Percentiles rank a stretch among this genome's conserved stretches.
Evolutionary conservation across 257 asterid genomes (phyloP).

Genomic region (Fraxinus quadrangulata): DNA sequence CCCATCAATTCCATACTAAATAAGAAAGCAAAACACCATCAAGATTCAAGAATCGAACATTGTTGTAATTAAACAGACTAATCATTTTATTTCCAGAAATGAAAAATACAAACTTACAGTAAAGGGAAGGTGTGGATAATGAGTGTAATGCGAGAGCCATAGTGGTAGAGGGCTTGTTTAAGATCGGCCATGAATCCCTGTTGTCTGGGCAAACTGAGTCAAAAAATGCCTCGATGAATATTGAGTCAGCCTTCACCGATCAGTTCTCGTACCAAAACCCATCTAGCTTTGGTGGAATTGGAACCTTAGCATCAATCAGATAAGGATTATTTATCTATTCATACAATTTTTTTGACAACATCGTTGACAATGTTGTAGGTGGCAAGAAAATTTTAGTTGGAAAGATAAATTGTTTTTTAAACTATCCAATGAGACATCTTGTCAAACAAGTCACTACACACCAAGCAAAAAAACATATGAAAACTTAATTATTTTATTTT

Average conservation of each 20-base stretch:
- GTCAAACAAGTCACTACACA: no score
- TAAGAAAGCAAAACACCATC: not conserved
- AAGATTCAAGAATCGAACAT: not conserved
- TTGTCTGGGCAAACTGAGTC: constrained; percentile 96
- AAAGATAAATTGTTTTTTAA: no score
- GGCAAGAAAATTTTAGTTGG: no score
- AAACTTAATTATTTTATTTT: no score
- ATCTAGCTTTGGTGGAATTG: constrained; percentile 48
- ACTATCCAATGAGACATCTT: no score
- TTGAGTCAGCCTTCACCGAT: constrained; percentile 26
- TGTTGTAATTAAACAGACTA: not conserved
- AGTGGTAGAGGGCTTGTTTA: constrained; percentile 46
- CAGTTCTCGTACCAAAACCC: constrained; percentile 70
- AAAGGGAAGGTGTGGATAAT: constrained; percentile 67
- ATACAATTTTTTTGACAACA: no score
- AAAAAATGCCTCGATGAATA: constrained; percentile 74
- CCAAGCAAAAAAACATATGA: no score
- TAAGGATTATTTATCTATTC: no score
- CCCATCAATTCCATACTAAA: not conserved
- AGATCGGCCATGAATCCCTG: constrained; percentile 91
- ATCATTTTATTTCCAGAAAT: no score
- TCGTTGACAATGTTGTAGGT: no score
- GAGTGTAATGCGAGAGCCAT: constrained; percentile 53
- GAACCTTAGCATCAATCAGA: constrained; percentile 32
- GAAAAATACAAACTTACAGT: constrained; percentile 48